Evolutionary conservation across 257 asterid species (phyloP).

Genomic region (Mitragyna speciosa): DNA sequence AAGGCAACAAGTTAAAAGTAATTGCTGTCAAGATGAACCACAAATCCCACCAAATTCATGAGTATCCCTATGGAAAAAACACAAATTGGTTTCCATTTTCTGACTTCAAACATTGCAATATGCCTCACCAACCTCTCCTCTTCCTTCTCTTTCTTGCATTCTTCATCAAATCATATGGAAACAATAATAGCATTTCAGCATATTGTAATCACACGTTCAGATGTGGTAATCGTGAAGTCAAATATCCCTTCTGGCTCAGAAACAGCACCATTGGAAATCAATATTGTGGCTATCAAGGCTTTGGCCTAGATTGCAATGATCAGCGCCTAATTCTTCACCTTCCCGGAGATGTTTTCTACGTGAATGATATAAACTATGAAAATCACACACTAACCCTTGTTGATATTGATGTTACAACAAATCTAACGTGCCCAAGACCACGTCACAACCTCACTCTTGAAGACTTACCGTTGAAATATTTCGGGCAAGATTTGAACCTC

Average conservation of each 20-base stretch:
- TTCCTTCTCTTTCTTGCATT: neutral
- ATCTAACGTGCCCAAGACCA: constrained; percentile 14
- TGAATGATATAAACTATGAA: neutral
- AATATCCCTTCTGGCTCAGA: constrained; percentile 27
- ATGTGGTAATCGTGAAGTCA: constrained; percentile 14
- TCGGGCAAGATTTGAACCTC: neutral
- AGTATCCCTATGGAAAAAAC: no score
- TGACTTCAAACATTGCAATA: neutral
- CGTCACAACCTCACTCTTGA: constrained; percentile 23
- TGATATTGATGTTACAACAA: neutral
- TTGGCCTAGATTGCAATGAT: constrained; percentile 24
- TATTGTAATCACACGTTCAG: constrained; percentile 1
- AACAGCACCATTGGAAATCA: neutral
- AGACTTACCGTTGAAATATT: neutral
- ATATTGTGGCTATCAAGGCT: constrained; percentile 31
- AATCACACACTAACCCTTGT: neutral
- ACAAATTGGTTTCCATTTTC: neutral
- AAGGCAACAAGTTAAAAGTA: neutral
- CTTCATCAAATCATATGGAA: constrained; percentile 2
- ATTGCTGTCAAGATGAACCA: neutral
- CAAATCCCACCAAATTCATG: neutral
- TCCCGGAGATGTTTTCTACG: constrained; percentile 7
- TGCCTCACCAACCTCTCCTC: neutral
- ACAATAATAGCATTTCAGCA: neutral
- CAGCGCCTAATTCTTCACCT: neutral